phyloP scores from a whole-genome alignment of 192 early-diverging fungal genomes.

The Rhizoclosmatium sp. region DNA sequence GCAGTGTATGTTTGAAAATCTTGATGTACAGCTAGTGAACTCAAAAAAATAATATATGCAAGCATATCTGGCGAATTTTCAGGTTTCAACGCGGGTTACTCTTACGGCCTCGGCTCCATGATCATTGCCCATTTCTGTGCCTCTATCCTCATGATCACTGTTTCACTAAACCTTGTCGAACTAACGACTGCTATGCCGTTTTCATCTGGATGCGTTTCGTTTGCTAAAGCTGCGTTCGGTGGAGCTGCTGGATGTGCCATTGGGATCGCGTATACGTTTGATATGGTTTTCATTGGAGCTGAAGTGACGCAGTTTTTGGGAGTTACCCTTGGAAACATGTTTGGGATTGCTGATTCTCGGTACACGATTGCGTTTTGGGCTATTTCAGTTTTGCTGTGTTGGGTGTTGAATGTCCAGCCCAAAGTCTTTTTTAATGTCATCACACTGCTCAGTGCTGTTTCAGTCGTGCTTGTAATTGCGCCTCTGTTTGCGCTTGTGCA shows the following conservation, averaged over 20 bases:
- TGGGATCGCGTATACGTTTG: slow-evolving; percentile 26
- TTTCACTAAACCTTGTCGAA: slow-evolving; percentile 22
- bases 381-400: slow-evolving; percentile 1
- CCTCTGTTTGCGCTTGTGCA: neutral
- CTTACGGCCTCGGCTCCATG: slow-evolving; percentile 39
- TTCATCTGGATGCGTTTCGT: slow-evolving; percentile 31
- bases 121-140: slow-evolving; percentile 30
- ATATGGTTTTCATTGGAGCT: slow-evolving; percentile 33
- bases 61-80: slow-evolving; percentile 41
- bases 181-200: slow-evolving; percentile 25
- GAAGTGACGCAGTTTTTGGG: slow-evolving; percentile 14
- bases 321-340: neutral
- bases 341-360: neutral
- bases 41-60: neutral
- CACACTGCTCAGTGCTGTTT: slow-evolving; percentile 9
- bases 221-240: slow-evolving; percentile 31
- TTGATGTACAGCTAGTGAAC: too few species aligned
- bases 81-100: slow-evolving; percentile 37
- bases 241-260: slow-evolving; percentile 13
- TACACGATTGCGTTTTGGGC: slow-evolving; percentile 4
- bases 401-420: slow-evolving; percentile 17
- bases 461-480: neutral
- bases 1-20: neutral
- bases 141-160: slow-evolving; percentile 2
- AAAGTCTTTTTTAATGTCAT: slow-evolving; percentile 27